A percentile compares a stretch with the other conserved stretches of the same genome.
These are phyloP conservation scores for Pilatotrama ljubarskyi DNA, from an alignment of 768 basidiomycete genomes.

Conservation along the genomic window DNA sequence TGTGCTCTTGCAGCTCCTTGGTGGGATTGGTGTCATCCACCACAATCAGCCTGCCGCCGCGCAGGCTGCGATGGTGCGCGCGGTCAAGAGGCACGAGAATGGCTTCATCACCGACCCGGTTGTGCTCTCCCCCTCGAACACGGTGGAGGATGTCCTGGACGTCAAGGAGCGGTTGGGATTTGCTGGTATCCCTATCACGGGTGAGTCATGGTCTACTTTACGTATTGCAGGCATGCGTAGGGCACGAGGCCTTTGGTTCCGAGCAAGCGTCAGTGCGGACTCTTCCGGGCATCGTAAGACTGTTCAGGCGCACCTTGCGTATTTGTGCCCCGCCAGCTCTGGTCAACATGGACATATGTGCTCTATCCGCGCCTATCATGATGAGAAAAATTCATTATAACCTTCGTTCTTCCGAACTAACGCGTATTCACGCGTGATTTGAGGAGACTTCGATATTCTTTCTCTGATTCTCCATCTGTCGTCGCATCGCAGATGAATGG, in stretches of 20 bases:
- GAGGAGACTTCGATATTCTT: slow-evolving; percentile 50
- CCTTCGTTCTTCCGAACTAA: slow-evolving; percentile 90
- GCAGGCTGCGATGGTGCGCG: slow-evolving; percentile 96
- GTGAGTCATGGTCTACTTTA: slow-evolving; percentile 50
- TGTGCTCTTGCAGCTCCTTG: slow-evolving; percentile 64
- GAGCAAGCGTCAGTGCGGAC: neutral
- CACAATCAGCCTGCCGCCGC: slow-evolving; percentile 85
- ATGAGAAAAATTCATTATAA: slow-evolving; percentile 40
- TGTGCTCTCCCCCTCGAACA: slow-evolving; percentile 74
- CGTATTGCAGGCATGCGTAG: slow-evolving; percentile 8
- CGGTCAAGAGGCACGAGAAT: slow-evolving; percentile 98
- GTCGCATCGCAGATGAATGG: neutral
- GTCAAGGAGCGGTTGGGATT: slow-evolving; percentile 92
- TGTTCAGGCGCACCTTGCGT: neutral
- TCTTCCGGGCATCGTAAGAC: neutral
- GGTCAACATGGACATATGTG: no score
- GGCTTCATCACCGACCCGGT: slow-evolving; percentile 97
- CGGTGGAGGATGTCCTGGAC: slow-evolving; percentile 87
- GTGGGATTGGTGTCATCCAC: slow-evolving; percentile 97
- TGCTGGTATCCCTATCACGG: slow-evolving; percentile 96
- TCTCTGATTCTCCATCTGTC: slow-evolving; percentile 32
- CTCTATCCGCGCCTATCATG: neutral
- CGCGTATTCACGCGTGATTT: slow-evolving; percentile 71
- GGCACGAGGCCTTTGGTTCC: neutral
- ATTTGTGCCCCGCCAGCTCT: no score